phyloP scores from a whole-genome alignment of 306 rosid species.

The Ochetophila trinervis region DNA sequence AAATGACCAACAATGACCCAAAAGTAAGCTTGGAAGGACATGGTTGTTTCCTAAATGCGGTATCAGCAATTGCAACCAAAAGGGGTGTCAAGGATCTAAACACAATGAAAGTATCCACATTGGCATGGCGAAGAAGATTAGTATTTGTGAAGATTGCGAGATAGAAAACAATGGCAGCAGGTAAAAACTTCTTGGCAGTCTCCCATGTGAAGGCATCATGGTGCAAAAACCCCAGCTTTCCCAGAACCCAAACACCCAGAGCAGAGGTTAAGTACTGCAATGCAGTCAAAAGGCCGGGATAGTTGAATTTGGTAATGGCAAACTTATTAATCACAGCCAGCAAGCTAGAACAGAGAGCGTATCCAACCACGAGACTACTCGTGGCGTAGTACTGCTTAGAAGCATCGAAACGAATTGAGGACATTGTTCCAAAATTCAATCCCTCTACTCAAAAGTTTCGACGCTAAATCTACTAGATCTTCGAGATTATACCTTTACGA shows the following conservation, averaged over 20 bases:
- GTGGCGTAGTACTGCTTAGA: slow-evolving; percentile 62
- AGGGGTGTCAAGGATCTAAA: slow-evolving; percentile 90
- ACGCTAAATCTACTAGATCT: slow-evolving; percentile 9
- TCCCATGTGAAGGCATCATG: slow-evolving; percentile 71
- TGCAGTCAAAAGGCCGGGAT: slow-evolving; percentile 85
- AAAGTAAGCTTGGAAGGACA: slow-evolving; percentile 80
- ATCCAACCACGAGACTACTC: slow-evolving; percentile 67
- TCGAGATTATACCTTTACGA: background rate
- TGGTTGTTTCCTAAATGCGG: slow-evolving; percentile 65
- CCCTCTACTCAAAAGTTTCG: slow-evolving; percentile 10
- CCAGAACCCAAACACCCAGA: slow-evolving; percentile 70
- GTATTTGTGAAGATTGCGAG: slow-evolving; percentile 96
- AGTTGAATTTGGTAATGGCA: slow-evolving; percentile 89
- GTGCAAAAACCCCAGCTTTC: slow-evolving; percentile 71
- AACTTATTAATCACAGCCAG: slow-evolving; percentile 92
- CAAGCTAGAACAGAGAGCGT: slow-evolving; percentile 89
- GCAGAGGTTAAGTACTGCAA: slow-evolving; percentile 85
- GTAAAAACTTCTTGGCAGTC: slow-evolving; percentile 79
- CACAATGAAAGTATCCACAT: slow-evolving; percentile 91
- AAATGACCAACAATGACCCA: slow-evolving; percentile 60
- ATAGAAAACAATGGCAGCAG: slow-evolving; percentile 87
- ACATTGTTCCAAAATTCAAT: slow-evolving; percentile 34
- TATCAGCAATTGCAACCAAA: slow-evolving; percentile 88
- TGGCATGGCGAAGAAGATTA: slow-evolving; percentile 92
- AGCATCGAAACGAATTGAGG: slow-evolving; percentile 47